A percentile compares a stretch with the other conserved stretches of the same genome.
Conservation (phyloP, 192 early-diverging fungal species). For the Mortierella claussenii region DNA sequence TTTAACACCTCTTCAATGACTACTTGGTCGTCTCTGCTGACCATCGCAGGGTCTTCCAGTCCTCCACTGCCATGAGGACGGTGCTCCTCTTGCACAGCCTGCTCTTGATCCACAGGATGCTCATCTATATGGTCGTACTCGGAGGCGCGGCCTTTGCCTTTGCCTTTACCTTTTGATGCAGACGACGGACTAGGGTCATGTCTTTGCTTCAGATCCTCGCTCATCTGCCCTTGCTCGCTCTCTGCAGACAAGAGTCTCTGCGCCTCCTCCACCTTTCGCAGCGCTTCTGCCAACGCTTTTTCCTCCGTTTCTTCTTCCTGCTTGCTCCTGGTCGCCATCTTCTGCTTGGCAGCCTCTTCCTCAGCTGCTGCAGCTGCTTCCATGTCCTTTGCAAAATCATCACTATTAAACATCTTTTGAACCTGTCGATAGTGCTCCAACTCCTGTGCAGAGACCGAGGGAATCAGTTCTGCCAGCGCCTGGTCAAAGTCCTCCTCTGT, state of each 20-base stretch:
- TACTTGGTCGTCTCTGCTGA: conserved; percentile 25
- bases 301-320: conserved; percentile 1
- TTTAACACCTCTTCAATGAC: conserved; percentile 1
- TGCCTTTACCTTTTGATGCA: conserved; percentile 9
- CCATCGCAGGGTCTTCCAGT: conserved; percentile 20
- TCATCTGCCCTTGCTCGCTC: not conserved
- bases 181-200: too few relatives aligned
- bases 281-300: conserved; percentile 9
- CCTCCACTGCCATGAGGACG: not conserved
- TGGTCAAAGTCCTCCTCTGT: conserved; percentile 82
- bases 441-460: conserved; percentile 89
- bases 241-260: conserved; percentile 20
- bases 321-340: not conserved
- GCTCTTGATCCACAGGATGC: conserved; percentile 3
- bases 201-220: not conserved
- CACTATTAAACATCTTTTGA: conserved; percentile 79
- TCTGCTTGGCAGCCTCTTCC: conserved; percentile 14
- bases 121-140: conserved; percentile 28
- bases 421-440: conserved; percentile 86
- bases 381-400: conserved; percentile 49
- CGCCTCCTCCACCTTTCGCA: conserved; percentile 38
- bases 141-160: conserved; percentile 38
- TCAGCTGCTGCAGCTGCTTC: conserved; percentile 44
- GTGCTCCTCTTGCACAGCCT: not conserved
- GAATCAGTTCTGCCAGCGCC: conserved; percentile 87